These are phyloP conservation scores for Metschnikowia noctiluminum DNA, from an alignment of 805 yeast species.

Conservation along the genomic window DNA sequence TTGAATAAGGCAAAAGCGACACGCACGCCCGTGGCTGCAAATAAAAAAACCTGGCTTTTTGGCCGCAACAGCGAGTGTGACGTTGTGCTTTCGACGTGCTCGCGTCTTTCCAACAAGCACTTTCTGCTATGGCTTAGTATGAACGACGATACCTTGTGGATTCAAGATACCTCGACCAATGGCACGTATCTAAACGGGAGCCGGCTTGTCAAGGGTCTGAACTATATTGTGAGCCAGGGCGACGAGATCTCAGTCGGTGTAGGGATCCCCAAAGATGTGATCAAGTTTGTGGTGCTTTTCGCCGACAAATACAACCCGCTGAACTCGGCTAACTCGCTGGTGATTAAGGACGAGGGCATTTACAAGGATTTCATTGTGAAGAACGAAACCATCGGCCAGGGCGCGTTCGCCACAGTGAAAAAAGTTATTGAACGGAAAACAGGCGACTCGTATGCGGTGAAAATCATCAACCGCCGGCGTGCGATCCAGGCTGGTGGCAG, in stretches of 20 bases:
- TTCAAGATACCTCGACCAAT: slow-evolving; percentile 80
- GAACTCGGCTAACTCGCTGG: slow-evolving; percentile 23
- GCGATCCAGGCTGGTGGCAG: slow-evolving; percentile 63
- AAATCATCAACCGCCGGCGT: slow-evolving; percentile 80
- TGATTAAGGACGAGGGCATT: slow-evolving; percentile 51
- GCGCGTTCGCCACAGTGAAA: slow-evolving; percentile 97
- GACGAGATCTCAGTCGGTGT: slow-evolving; percentile 90
- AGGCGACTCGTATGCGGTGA: slow-evolving; percentile 86
- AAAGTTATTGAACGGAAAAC: slow-evolving; percentile 83
- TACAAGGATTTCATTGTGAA: slow-evolving; percentile 69
- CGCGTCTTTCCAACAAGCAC: slow-evolving; percentile 73
- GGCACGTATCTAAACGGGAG: slow-evolving; percentile 85
- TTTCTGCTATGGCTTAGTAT: slow-evolving; percentile 65
- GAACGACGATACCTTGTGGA: slow-evolving; percentile 52
- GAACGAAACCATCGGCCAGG: slow-evolving; percentile 89
- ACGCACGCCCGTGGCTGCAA: slow-evolving; percentile 12
- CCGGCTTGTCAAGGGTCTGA: slow-evolving; percentile 69
- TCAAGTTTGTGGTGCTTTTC: slow-evolving; percentile 50
- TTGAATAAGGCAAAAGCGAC: slow-evolving; percentile 30
- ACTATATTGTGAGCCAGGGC: slow-evolving; percentile 82
- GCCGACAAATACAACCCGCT: slow-evolving; percentile 40
- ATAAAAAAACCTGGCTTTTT: slow-evolving; percentile 55
- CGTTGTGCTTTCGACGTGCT: slow-evolving; percentile 52
- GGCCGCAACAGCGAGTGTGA: slow-evolving; percentile 74
- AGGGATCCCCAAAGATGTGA: slow-evolving; percentile 73